These are phyloP conservation scores for Vitis cinerea DNA, from an alignment of 164 flowering plant species.

Conservation along the genomic window DNA sequence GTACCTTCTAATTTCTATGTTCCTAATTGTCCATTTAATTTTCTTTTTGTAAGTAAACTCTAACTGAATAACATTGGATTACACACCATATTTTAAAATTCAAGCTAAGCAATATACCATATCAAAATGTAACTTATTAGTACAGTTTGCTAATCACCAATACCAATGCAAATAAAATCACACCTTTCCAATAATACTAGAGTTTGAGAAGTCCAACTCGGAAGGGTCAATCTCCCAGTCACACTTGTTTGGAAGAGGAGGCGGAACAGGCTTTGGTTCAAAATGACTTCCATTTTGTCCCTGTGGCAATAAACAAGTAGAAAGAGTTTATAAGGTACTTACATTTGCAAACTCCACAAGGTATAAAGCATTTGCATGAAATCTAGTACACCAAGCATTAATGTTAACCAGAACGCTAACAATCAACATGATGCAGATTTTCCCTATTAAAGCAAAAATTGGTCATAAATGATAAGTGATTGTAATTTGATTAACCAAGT, in stretches of 20 bases:
- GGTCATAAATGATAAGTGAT: neutral
- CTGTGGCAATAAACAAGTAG: constrained; percentile 38
- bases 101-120: neutral
- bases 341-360: neutral
- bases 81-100: neutral
- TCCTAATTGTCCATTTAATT: no score
- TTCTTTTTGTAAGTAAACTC: no score
- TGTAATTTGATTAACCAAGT: neutral
- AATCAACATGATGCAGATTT: neutral
- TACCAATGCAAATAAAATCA: constrained; percentile 3
- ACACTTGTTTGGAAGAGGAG: constrained; percentile 95
- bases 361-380: neutral
- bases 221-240: constrained; percentile 99
- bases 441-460: neutral
- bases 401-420: neutral
- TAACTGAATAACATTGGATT: neutral
- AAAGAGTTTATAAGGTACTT: neutral
- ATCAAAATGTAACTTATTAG: neutral
- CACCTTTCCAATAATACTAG: constrained; percentile 85
- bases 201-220: constrained; percentile 86
- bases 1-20: no score
- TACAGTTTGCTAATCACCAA: neutral
- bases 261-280: constrained; percentile 92
- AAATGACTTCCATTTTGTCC: constrained; percentile 99
- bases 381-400: neutral